Percentiles rank a stretch among this genome's conserved stretches.
Evolutionary conservation across 2,329 filamentous ascomycete species (phyloP).

Genomic region (Fusarium mundagurra): DNA sequence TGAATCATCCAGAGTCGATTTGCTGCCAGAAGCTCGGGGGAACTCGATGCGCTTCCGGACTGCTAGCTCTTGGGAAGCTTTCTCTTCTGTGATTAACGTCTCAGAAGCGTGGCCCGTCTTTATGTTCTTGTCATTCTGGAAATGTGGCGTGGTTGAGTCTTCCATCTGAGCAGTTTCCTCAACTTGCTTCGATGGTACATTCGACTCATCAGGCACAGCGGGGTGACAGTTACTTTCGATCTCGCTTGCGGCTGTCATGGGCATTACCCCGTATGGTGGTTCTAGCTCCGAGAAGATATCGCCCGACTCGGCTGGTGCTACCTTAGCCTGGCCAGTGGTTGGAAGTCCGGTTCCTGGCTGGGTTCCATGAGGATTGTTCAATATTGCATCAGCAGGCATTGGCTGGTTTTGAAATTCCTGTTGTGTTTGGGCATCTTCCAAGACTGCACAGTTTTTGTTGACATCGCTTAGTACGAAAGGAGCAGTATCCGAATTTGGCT

Average conservation of each 20-base stretch:
- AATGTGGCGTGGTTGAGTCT: constrained; percentile 8
- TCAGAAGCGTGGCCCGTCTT: constrained; percentile 31
- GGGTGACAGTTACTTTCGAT: not conserved
- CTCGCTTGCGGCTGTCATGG: not conserved
- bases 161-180: constrained; percentile 13
- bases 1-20: not conserved
- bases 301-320: not conserved
- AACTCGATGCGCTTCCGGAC: not conserved
- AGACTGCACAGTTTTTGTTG: not conserved
- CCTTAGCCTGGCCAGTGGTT: not conserved
- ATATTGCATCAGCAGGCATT: not conserved
- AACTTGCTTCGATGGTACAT: not conserved
- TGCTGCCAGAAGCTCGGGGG: not conserved
- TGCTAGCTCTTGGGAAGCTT: not conserved
- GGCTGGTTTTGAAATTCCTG: not conserved
- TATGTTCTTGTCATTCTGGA: constrained; percentile 32
- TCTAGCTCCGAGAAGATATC: not conserved
- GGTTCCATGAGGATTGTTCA: not conserved
- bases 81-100: not conserved
- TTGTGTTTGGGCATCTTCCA: not conserved
- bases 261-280: not conserved
- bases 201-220: not conserved
- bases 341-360: not conserved
- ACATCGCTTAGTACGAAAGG: not conserved
- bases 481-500: not conserved